Evolutionary conservation across 129 eudicot species (phyloP).

Genomic region (Sambucus nigra): DNA sequence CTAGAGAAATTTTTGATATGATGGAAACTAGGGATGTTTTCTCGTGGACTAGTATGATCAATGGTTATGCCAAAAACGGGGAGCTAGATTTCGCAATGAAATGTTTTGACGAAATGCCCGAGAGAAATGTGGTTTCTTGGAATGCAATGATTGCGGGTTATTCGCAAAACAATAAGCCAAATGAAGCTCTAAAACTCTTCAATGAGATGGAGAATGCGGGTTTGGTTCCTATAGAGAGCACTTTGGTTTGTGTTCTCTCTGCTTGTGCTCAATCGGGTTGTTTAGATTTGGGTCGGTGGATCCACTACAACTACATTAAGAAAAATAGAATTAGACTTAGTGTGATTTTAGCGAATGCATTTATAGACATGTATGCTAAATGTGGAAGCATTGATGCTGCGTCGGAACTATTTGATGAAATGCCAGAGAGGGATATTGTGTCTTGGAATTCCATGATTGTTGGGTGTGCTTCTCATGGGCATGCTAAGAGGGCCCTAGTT

Average conservation of each 20-base stretch:
- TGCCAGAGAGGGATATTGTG: constrained; percentile 31
- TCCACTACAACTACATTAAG: constrained; percentile 22
- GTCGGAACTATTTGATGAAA: constrained; percentile 25
- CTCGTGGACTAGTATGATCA: constrained; percentile 66
- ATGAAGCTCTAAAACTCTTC: constrained; percentile 33
- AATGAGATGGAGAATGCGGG: constrained; percentile 27
- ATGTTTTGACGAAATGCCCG: constrained; percentile 33
- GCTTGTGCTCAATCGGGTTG: constrained; percentile 39
- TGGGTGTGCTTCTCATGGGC: constrained; percentile 40
- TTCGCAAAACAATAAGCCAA: constrained; percentile 33
- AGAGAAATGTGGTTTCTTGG: constrained; percentile 42
- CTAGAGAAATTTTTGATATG: constrained; percentile 39
- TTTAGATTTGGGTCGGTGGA: constrained; percentile 25
- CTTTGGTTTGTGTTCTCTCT: constrained; percentile 38
- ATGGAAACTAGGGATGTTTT: constrained; percentile 51
- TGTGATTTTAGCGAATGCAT: constrained; percentile 29
- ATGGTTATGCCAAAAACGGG: constrained; percentile 41
- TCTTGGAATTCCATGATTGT: constrained; percentile 44
- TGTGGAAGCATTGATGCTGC: constrained; percentile 40
- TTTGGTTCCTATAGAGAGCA: constrained; percentile 25
- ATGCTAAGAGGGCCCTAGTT: constrained; percentile 21
- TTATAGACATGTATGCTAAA: constrained; percentile 45
- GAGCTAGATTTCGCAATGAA: constrained; percentile 29
- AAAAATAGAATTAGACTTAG: constrained; percentile 15
- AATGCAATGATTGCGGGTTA: constrained; percentile 42